Evolutionary conservation across 805 yeast species (phyloP), one percentile per base, ranked within the genome.

Genomic region (Candida nanaspora): DNA sequence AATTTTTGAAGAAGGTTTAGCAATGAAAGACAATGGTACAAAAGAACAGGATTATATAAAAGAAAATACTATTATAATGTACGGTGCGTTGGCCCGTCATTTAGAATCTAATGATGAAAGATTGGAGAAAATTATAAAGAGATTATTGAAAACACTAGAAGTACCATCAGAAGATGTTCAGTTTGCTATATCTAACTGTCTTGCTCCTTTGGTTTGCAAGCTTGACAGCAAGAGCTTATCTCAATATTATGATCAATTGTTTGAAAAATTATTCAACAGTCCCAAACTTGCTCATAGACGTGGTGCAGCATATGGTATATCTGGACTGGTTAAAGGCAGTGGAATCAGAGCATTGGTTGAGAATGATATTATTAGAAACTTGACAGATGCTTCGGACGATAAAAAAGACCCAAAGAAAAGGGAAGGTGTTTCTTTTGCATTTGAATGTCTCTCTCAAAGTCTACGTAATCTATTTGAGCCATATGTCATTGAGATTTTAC

Each of bases 271-370:
- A 21, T 78, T 85, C 54, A 57, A 62, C 8, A 78, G 78, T 2
- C 64, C 65, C 26, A 49, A 63, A 2, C 53, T 67, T 30, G 73
- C 74, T 1, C 67, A 70, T n/a, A 74, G 96, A 56, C 75, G 91
- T 48, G 99, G 98, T 55, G 91, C 96, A 2, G 98, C 98, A 1
- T 88, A 86, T 65, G 98, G 98, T 60, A 74, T 93, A 51, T 85
- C 98, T 19, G 99, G 99, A 47, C 63, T 93, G 35, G 91, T 85
- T 3, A 82, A 86, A 55, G 98, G 99, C 43, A 74, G 78, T 19
- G 98, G 98, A 49, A 78, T 93, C 40, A 72, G 78, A 44, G 73
- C 94, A 0, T 65, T 93, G 39, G 73, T 86, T 10, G 82, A 82
- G 38, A 78, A 76, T 55, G 95, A 86, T 52, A 72, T 93, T 33